phyloP scores from a whole-genome alignment of 768 basidiomycete species.

The Podaxis carcinomalis region DNA sequence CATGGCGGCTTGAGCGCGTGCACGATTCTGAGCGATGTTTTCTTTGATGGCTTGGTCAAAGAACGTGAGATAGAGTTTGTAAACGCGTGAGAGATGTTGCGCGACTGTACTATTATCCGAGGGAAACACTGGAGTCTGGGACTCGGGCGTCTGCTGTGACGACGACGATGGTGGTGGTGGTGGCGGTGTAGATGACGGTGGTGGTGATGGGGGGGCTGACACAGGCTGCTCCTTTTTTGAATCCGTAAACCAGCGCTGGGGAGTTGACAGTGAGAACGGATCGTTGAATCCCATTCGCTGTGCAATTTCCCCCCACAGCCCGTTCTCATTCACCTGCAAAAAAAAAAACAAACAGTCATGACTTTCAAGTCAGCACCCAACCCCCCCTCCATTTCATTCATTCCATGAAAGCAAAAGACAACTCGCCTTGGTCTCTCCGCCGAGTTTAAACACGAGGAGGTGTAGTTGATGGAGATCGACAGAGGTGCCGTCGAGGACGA shows the following conservation, averaged over 20 bases:
- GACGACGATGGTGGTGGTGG: too few relatives aligned
- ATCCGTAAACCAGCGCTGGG: conserved; percentile 6
- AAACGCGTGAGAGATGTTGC: conserved; percentile 5
- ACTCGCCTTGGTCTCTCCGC: conserved; percentile 7
- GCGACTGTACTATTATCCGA: not conserved
- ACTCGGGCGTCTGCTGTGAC: not conserved
- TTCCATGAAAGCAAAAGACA: not conserved
- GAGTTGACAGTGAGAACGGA: conserved; percentile 8
- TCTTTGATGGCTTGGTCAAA: conserved; percentile 10
- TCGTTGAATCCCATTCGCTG: conserved; percentile 3
- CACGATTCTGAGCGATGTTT: conserved; percentile 8
- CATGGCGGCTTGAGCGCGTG: conserved; percentile 7
- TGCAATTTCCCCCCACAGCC: conserved; percentile 7
- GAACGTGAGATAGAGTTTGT: conserved; percentile 9
- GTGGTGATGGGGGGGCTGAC: not conserved
- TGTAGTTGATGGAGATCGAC: conserved; percentile 8
- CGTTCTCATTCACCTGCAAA: conserved; percentile 1
- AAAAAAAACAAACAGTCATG: not conserved
- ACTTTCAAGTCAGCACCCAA: not conserved
- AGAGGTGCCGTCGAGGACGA: not conserved
- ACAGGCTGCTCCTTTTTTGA: not conserved
- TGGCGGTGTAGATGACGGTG: not conserved
- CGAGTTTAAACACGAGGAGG: not conserved
- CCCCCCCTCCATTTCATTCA: not conserved
- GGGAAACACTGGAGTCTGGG: not conserved